Evolutionary conservation across 2,329 filamentous ascomycete species (phyloP), one percentile per base, ranked within the genome.

Genomic region (Arthrobotrys pseudoclavata): DNA sequence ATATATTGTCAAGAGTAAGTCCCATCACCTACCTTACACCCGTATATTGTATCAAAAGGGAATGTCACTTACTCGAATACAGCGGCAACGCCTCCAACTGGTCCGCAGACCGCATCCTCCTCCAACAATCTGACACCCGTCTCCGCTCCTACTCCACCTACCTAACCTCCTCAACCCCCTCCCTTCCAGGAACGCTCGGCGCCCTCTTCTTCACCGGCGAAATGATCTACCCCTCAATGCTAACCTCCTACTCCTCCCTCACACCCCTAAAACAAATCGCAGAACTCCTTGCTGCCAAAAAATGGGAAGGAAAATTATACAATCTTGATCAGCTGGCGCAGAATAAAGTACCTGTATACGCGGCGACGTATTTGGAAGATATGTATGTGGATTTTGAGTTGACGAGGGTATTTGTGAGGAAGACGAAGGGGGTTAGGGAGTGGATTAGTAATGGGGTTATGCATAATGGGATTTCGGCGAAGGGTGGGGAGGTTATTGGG

Each of bases 321-420:
- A 89, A 97, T 81, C 86, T 89, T 79, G 87, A 88, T 66, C 91
- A 92, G 83, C 86, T 97, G 57, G 87, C 87, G 18, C 88, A 87
- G 81, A 97, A 97, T 81, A 86, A 90, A 74, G 92, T 97, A 0
- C 94, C 95, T 0, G 89, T 97, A 0, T 97, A 96, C 82, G 91
- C 94, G 0, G 93, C 92, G 0, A 91, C 89, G 1, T 98, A 92
- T 81, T 83, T 93, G 3, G 91, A 97, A 79, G 94, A 97, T 82
- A 96, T 97, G 92, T 97, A 96, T 82, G 94, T 98, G 31, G 92
- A 96, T 82, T 92, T 89, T 80, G 89, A 89, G 5, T 85, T 94
- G 68, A 91, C 92, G 7, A 87, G 88, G 81, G 89, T 91, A 80
- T 96, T 93, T 15, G 93, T 92, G 9, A 85, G 85, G 47, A 88